These are phyloP conservation scores for Colletotrichum sp. DNA, from an alignment of 2,329 filamentous ascomycete species.

Conservation along the genomic window DNA sequence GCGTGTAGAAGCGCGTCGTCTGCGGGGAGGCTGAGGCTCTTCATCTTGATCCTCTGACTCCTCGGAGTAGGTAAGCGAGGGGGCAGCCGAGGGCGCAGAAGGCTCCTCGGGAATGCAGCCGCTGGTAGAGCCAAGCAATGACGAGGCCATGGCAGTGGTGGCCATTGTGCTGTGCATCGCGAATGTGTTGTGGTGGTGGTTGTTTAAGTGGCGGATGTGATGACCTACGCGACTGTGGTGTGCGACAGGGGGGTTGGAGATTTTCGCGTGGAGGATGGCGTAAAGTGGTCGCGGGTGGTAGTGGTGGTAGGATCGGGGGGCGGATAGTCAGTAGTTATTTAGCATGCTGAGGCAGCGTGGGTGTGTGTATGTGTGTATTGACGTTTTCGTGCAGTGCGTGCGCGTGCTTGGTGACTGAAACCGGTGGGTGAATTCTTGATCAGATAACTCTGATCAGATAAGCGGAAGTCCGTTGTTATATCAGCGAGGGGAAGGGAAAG, in stretches of 20 bases:
- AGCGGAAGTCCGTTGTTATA: background rate
- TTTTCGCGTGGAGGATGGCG: slow-evolving; percentile 5
- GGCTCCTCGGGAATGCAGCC: slow-evolving; percentile 52
- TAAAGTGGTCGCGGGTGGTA: slow-evolving; percentile 1
- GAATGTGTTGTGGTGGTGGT: background rate
- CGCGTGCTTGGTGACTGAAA: background rate
- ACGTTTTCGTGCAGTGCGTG: background rate
- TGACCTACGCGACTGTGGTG: background rate
- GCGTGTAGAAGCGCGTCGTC: slow-evolving; percentile 71
- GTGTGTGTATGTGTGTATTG: background rate
- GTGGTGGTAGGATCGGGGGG: background rate
- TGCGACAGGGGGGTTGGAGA: background rate
- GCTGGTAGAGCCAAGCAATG: slow-evolving; percentile 43
- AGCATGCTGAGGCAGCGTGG: background rate
- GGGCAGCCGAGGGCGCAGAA: slow-evolving; percentile 55
- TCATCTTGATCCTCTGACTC: slow-evolving; percentile 66
- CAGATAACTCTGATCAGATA: slow-evolving; percentile 21
- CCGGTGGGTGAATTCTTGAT: slow-evolving; percentile 9
- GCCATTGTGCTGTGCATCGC: slow-evolving; percentile 32
- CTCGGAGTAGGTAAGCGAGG: slow-evolving; percentile 68
- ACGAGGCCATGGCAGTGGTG: slow-evolving; percentile 38
- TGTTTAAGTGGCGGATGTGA: background rate
- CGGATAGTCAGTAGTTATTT: slow-evolving; percentile 14
- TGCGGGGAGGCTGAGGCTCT: slow-evolving; percentile 41
- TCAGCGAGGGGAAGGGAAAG: background rate